phyloP scores from a whole-genome alignment of 1,284 basidiomycete genomes.

The Fomitiporia mediterranea region DNA sequence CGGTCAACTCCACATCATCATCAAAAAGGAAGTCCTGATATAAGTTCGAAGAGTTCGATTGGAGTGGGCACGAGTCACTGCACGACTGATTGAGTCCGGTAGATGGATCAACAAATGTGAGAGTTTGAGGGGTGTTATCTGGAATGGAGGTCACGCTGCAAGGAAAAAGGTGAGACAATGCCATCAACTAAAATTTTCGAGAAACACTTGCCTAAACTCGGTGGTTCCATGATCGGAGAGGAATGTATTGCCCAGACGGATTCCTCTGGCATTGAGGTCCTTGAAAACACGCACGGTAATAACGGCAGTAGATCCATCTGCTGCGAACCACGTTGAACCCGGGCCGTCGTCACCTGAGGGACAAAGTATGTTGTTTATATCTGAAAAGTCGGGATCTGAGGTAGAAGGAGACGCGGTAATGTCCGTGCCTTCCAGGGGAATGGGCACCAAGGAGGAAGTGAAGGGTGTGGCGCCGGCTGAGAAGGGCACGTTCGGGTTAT shows the following conservation, averaged over 20 bases:
- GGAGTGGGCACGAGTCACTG: conserved; percentile 66
- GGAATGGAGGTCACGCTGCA: conserved; percentile 79
- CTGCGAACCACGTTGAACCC: conserved; percentile 81
- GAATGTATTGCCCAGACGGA: conserved; percentile 91
- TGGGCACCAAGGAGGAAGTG: conserved; percentile 86
- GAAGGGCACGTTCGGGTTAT: conserved; percentile 73
- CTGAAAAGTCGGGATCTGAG: conserved; percentile 54
- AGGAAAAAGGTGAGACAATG: conserved; percentile 7
- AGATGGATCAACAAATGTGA: conserved; percentile 74
- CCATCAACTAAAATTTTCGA: neutral
- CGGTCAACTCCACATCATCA: conserved; percentile 62
- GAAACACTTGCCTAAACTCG: conserved; percentile 66
- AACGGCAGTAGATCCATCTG: conserved; percentile 63
- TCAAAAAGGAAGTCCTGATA: conserved; percentile 90
- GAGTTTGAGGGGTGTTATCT: conserved; percentile 75
- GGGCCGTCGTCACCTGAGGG: conserved; percentile 76
- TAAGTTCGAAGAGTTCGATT: conserved; percentile 64
- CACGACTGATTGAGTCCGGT: conserved; percentile 74
- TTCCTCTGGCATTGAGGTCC: conserved; percentile 68
- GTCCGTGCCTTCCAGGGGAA: conserved; percentile 66
- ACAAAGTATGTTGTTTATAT: conserved; percentile 79
- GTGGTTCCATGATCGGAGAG: conserved; percentile 75
- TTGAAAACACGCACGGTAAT: conserved; percentile 75
- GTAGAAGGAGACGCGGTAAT: conserved; percentile 73
- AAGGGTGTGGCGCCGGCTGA: conserved; percentile 79